Conservation (phyloP, 306 rosid species). For the Fragaria iinumae region DNA sequence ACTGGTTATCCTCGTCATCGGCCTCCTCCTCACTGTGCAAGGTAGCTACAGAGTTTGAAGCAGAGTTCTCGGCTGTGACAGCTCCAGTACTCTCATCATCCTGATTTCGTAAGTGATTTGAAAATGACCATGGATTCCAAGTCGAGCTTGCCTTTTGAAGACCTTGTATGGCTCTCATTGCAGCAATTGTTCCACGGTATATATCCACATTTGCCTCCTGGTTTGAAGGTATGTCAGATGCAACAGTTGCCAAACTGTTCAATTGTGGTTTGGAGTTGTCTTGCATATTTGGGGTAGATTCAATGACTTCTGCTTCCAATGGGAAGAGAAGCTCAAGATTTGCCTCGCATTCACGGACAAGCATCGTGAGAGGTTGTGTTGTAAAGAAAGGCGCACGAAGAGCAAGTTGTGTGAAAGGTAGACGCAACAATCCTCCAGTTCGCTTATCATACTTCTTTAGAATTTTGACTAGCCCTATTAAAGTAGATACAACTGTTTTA, state of each 20-base stretch:
- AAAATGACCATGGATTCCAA: constrained; percentile 72
- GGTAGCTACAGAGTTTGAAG: constrained; percentile 56
- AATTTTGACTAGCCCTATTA: constrained; percentile 78
- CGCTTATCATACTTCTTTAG: constrained; percentile 93
- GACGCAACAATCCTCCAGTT: constrained; percentile 73
- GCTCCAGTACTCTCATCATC: constrained; percentile 71
- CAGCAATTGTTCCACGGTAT: constrained; percentile 83
- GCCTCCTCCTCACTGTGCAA: constrained; percentile 36
- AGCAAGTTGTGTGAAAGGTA: constrained; percentile 82
- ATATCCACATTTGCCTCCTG: constrained; percentile 62
- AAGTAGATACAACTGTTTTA: constrained; percentile 30
- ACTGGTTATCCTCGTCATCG: constrained; percentile 38
- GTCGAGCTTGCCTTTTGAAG: constrained; percentile 90
- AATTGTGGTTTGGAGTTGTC: constrained; percentile 25
- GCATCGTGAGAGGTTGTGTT: constrained; percentile 74
- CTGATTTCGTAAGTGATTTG: constrained; percentile 56
- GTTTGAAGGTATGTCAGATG: constrained; percentile 44
- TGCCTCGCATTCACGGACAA: constrained; percentile 82
- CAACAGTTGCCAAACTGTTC: constrained; percentile 22
- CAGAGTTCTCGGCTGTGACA: constrained; percentile 79
- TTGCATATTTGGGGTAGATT: constrained; percentile 43
- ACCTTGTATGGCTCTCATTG: constrained; percentile 76
- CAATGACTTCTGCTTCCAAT: constrained; percentile 76
- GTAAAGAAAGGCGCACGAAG: constrained; percentile 82
- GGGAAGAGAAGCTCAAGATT: constrained; percentile 94